Evolutionary conservation across 106 monocot genomes (phyloP), one percentile per base, ranked within the genome.

Genomic region (Dendrobium huoshanense): DNA sequence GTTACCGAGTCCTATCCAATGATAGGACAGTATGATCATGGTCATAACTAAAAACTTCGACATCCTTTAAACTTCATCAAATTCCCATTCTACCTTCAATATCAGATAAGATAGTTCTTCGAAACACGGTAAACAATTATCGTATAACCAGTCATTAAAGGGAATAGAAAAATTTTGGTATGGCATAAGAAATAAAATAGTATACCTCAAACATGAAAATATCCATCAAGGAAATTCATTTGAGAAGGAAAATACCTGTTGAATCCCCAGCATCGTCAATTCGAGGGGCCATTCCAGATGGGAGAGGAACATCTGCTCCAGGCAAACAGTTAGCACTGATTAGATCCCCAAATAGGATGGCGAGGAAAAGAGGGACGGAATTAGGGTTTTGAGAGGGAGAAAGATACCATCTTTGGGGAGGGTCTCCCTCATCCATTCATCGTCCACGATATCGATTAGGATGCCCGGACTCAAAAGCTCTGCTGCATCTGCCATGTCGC

Each of bases 391-490:
- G 17, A 74, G n/a, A 41, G 2, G 13, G 45, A 25, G 25, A 76
- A 31, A 19, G 3, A 33, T 76, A 86, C 86, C 86, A 29, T 86
- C 86, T 77, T 75, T 33, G 9, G 86, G 86, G 58, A 86, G 86
- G 43, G 86, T 77, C 11, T 86, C 86, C 45, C 80, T 80, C 76
- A 77, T 77, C 86, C 86, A 86, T 43, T 86, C 86, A n/a, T 83
- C 86, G 51, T 86, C 86, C 17, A 83, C 29, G 43, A 86, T 61
- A 67, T 86, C 86, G 42, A 86, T 83, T 33, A 86, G 77, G 31
- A 86, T 86, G 72, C 86, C 86, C 56, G 80, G 49, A 80, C 83
- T 86, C 79, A 82, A 76, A 41, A 83, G 79, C 79, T 78, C 77
- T 42, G 78, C 72, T 72, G 77, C 59, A 9, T 78, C 83, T 37